Base-by-base conservation (phyloP, 2,329 filamentous ascomycete species). In the Alternaria longipes region DNA sequence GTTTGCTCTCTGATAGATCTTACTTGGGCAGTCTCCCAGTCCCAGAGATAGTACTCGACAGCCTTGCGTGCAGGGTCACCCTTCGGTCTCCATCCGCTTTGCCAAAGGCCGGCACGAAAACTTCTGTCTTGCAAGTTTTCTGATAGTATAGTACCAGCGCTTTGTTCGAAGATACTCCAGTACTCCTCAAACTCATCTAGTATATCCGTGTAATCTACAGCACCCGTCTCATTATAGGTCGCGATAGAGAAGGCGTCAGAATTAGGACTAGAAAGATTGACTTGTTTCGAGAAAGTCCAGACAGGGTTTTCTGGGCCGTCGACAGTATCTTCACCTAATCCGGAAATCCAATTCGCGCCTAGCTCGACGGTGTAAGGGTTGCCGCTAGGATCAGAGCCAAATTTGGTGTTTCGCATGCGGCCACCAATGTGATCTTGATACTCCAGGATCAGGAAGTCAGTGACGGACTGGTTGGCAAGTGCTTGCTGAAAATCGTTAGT, bases 301-400 rank as follows among this genome's bases (percentile, higher is more conserved):
- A 91, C 85, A 0, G 89, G 89, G 51, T 91, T 89, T 49, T 87
- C 84, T 64, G 54, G 75, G 34, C 54, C 74, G 7, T 71, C 65
- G 32, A 40, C 18, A 0, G 69, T 61, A 26, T 75, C 76, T n/a
- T 59, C 28, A 76, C 81, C 26, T 80, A 71, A 24, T 79, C 83
- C 79, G 81, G 82, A 30, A 82, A 83, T 82, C 89, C 89, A 91
- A 63, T 91, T 91, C 7, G 89, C 89, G 3, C 89, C 89, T 0
- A 89, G 78, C 72, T 91, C 89, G 9, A 91, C 81, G 0, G 80
- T 82, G 60, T 87, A 88, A 0, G 86, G 65, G 12, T 63, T 60
- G 83, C 86, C 86, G 36, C 85, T 79, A 0, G 76, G 36, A 24
- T 82, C 78, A 16, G 80, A 77, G 5, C 88, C 88, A 67, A 90